These are phyloP conservation scores for Stachybotrys echinatus DNA, from an alignment of 2,329 filamentous ascomycete genomes.

Conservation along the genomic window DNA sequence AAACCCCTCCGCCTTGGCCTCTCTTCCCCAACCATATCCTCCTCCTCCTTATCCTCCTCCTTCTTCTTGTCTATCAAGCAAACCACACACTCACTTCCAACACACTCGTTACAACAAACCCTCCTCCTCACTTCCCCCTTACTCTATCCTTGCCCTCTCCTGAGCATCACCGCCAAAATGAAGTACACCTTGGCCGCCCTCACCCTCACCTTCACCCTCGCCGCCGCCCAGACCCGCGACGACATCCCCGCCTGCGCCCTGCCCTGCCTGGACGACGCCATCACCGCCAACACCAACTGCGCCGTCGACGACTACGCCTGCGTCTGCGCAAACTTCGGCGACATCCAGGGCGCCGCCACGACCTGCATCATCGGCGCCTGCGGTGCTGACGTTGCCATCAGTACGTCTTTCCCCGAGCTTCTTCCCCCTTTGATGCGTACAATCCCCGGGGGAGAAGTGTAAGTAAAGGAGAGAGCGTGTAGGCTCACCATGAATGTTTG, in stretches of 20 bases:
- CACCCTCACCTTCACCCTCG: slow-evolving; percentile 27
- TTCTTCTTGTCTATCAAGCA: too few species aligned
- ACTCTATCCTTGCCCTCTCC: too few species aligned
- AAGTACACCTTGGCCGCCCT: slow-evolving; percentile 29
- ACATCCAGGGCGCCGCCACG: slow-evolving; percentile 24
- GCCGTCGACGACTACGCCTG: slow-evolving; percentile 19
- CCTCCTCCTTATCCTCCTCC: too few species aligned
- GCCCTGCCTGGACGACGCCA: slow-evolving; percentile 28
- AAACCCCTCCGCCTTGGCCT: too few species aligned
- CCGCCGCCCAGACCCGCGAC: slow-evolving; percentile 23
- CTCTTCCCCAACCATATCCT: too few species aligned
- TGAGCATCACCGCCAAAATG: too few species aligned
- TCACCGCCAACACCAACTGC: slow-evolving; percentile 22
- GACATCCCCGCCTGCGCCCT: slow-evolving; percentile 33
- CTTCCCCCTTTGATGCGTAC: slow-evolving; percentile 9
- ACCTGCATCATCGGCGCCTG: slow-evolving; percentile 29
- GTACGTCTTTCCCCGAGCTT: slow-evolving; percentile 20
- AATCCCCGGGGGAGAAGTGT: too few species aligned
- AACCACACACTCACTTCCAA: too few species aligned
- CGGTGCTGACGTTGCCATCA: slow-evolving; percentile 28
- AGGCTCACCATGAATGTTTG: slow-evolving; percentile 8
- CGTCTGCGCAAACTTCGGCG: slow-evolving; percentile 29
- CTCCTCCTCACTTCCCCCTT: too few species aligned
- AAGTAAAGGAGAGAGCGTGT: too few species aligned
- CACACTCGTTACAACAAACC: too few species aligned